A percentile compares a stretch with the other conserved stretches of the same genome.
phyloP scores from a whole-genome alignment of 345 rosid species.

The Brassica juncea region DNA sequence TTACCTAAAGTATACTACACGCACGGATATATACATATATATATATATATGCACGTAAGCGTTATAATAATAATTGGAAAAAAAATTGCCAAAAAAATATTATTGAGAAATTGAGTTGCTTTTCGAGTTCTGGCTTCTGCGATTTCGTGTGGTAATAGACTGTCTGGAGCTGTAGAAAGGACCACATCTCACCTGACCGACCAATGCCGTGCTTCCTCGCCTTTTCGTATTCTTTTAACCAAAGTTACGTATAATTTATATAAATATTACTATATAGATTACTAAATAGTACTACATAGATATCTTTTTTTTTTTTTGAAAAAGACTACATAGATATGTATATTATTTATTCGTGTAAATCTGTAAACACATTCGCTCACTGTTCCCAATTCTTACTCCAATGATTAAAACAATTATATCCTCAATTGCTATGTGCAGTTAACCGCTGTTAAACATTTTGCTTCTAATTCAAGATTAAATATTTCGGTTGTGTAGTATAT shows the following conservation, averaged over 20 bases:
- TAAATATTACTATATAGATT: not conserved
- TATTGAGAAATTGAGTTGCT: not conserved
- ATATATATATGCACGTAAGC: slow-evolving; percentile 32
- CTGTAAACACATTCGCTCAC: slow-evolving; percentile 22
- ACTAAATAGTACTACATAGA: not conserved
- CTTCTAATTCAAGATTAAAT: not conserved
- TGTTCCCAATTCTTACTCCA: slow-evolving; percentile 24
- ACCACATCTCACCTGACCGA: slow-evolving; percentile 37
- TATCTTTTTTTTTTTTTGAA: too few species aligned
- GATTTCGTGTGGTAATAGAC: slow-evolving; percentile 44
- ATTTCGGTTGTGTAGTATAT: not conserved
- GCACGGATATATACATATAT: slow-evolving; percentile 20
- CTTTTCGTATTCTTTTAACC: slow-evolving; percentile 41
- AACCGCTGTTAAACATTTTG: slow-evolving; percentile 15
- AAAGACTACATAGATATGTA: too few species aligned
- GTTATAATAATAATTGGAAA: not conserved
- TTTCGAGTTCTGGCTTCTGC: slow-evolving; percentile 31
- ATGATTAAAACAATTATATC: slow-evolving; percentile 34
- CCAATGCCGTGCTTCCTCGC: slow-evolving; percentile 33
- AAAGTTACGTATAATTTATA: not conserved
- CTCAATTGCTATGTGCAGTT: slow-evolving; percentile 25
- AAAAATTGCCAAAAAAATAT: too few species aligned
- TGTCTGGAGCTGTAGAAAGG: slow-evolving; percentile 40
- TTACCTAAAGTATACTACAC: slow-evolving; percentile 22
- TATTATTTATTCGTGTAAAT: not conserved